Evolutionary conservation across 2,329 filamentous ascomycete species (phyloP).

Genomic region (Lachnellula hyalina): DNA sequence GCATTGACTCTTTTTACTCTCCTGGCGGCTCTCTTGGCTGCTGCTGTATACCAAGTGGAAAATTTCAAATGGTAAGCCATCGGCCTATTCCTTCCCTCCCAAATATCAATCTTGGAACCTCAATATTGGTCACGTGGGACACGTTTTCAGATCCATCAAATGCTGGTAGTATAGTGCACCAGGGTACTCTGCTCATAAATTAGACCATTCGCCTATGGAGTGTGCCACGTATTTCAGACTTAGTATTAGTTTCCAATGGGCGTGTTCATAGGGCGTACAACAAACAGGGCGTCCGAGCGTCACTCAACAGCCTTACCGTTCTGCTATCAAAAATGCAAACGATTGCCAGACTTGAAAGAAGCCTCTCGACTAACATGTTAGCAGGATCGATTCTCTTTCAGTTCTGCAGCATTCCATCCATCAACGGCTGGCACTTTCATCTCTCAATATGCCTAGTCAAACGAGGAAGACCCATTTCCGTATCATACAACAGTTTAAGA

Average conservation of each 20-base stretch:
- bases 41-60: constrained; percentile 16
- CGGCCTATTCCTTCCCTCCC: not conserved
- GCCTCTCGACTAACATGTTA: not conserved
- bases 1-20: constrained; percentile 6
- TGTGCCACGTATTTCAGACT: no score
- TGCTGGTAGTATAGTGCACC: no score
- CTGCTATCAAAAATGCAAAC: no score
- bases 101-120: not conserved
- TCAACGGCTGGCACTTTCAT: not conserved
- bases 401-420: not conserved
- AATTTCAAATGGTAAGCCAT: constrained; percentile 19
- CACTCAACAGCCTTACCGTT: no score
- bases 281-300: no score
- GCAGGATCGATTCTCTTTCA: constrained; percentile 1
- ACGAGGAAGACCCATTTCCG: constrained; percentile 61
- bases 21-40: constrained; percentile 15
- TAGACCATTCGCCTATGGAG: no score
- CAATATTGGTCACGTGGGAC: no score
- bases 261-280: no score
- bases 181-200: no score
- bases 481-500: constrained; percentile 77
- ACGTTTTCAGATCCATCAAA: no score
- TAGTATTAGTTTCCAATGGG: no score
- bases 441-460: constrained; percentile 49
- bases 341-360: no score